phyloP scores from a whole-genome alignment of 768 basidiomycete genomes.

The Pholiota molesta region DNA sequence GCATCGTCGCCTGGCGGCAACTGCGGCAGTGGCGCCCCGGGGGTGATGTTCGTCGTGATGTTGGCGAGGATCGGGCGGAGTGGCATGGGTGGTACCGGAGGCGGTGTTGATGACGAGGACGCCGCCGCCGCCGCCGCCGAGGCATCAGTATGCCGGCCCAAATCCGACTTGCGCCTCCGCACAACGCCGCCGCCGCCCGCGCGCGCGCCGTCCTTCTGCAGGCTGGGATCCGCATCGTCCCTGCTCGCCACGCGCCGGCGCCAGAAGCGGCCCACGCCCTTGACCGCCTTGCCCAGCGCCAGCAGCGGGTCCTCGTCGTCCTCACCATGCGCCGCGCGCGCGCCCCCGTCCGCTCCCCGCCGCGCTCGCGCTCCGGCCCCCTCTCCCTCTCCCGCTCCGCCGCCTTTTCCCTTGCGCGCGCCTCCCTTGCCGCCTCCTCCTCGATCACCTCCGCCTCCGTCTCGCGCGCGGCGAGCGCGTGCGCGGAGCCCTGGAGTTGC shows the following conservation, averaged over 20 bases:
- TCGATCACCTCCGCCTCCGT: conserved; percentile 40
- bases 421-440: conserved; percentile 23
- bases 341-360: conserved; percentile 4
- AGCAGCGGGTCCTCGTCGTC: conserved; percentile 51
- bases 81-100: conserved; percentile 15
- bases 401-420: conserved; percentile 16
- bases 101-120: conserved; percentile 7
- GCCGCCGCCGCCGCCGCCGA: conserved; percentile 11
- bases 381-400: conserved; percentile 9
- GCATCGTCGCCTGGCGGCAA: conserved; percentile 2
- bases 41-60: conserved; percentile 10
- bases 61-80: conserved; percentile 20
- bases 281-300: conserved; percentile 53
- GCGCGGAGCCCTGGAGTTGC: conserved; percentile 22
- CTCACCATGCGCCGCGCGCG: conserved; percentile 23
- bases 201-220: conserved; percentile 18
- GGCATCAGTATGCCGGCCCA: conserved; percentile 4
- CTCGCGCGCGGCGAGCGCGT: conserved; percentile 31
- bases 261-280: conserved; percentile 55
- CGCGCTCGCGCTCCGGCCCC: conserved; percentile 18
- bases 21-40: neutral
- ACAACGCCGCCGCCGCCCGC: conserved; percentile 3
- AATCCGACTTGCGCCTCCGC: conserved; percentile 19
- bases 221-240: conserved; percentile 18
- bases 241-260: conserved; percentile 40